Conservation (phyloP, 2,329 filamentous ascomycete species). For the Trichoderma oligosporum region DNA sequence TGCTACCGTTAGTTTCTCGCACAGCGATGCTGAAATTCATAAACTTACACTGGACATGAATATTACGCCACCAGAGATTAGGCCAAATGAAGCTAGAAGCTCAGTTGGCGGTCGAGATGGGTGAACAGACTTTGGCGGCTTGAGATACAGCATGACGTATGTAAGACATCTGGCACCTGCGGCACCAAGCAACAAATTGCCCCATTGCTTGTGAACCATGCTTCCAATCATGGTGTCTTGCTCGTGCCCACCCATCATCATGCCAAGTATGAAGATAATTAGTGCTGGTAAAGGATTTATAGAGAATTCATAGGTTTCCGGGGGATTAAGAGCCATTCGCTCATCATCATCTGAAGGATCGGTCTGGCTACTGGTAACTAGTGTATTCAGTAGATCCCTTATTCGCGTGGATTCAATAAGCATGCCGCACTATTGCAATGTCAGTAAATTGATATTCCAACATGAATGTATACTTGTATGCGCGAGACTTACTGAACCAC, state of each 20-base stretch:
- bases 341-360: slow-evolving; percentile 44
- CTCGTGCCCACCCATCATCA: slow-evolving; percentile 94
- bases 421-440: slow-evolving; percentile 62
- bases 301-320: slow-evolving; percentile 67
- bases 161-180: slow-evolving; percentile 74
- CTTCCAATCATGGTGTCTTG: slow-evolving; percentile 78
- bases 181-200: slow-evolving; percentile 75
- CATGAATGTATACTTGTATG: too few species aligned
- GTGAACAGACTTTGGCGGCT: slow-evolving; percentile 73
- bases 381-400: slow-evolving; percentile 61
- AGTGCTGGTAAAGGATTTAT: slow-evolving; percentile 86
- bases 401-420: slow-evolving; percentile 72
- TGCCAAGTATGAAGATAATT: slow-evolving; percentile 79
- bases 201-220: slow-evolving; percentile 95
- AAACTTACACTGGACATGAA: slow-evolving; percentile 83
- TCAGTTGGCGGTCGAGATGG: slow-evolving; percentile 87
- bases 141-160: slow-evolving; percentile 75
- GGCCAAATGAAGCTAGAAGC: slow-evolving; percentile 78
- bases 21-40: background rate
- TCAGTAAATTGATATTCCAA: background rate
- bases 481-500: slow-evolving; percentile 65
- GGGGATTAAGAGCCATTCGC: slow-evolving; percentile 50
- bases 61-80: slow-evolving; percentile 81
- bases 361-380: slow-evolving; percentile 37
- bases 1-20: slow-evolving; percentile 32